Conservation (phyloP, 139 green algal genomes). For the Chlorella sp. region DNA sequence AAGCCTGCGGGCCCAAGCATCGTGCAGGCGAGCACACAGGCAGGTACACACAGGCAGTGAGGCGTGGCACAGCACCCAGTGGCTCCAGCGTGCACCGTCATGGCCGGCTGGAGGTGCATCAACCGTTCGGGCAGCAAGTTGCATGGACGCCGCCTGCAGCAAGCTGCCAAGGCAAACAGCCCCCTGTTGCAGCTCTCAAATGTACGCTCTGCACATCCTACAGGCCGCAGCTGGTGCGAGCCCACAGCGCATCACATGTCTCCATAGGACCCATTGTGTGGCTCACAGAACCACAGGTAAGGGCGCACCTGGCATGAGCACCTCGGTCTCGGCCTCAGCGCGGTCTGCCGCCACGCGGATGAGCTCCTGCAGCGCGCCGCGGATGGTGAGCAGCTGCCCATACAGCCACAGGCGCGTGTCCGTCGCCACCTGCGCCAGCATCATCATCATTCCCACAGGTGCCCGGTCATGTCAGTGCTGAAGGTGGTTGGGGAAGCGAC, state of each 20-base stretch:
- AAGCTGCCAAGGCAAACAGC: too few species aligned
- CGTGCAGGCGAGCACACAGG: too few species aligned
- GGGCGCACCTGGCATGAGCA: conserved; percentile 88
- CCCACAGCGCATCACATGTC: too few species aligned
- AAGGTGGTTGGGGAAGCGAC: too few species aligned
- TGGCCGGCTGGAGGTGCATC: conserved; percentile 94
- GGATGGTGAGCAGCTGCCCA: conserved; percentile 58
- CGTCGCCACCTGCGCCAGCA: conserved; percentile 90
- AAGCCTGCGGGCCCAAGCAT: conserved; percentile 73
- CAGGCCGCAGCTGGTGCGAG: too few species aligned
- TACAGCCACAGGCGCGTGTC: conserved; percentile 95
- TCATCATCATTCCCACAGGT: too few species aligned
- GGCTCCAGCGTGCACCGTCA: conserved; percentile 90
- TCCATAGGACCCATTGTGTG: too few species aligned
- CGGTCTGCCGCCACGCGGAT: conserved; percentile 71
- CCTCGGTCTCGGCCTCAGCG: conserved; percentile 78
- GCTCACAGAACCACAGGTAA: conserved; percentile 8
- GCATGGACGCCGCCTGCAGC: too few species aligned
- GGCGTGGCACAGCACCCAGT: conserved; percentile 92
- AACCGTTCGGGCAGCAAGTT: conserved; percentile 72
- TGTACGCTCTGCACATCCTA: too few species aligned
- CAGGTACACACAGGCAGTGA: too few species aligned
- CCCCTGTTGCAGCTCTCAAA: too few species aligned
- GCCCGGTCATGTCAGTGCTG: too few species aligned
- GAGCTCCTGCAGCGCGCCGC: conserved; percentile 67